phyloP scores from a whole-genome alignment of 148 eudicot genomes.

The Cornus suecica region DNA sequence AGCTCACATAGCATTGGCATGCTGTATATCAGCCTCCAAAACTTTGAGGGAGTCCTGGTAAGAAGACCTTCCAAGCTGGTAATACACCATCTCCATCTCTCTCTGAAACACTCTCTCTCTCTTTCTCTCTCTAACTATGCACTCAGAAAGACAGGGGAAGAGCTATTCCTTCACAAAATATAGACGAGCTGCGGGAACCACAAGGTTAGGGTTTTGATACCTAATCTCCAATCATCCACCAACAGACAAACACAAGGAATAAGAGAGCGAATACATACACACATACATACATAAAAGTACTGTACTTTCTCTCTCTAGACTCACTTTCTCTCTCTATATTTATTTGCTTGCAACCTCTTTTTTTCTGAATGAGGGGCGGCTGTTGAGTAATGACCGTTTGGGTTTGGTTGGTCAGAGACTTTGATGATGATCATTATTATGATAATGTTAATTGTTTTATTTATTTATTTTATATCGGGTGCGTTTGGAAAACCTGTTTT shows the following conservation, averaged over 20 bases:
- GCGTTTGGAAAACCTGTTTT: too few species aligned
- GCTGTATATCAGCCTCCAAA: constrained; percentile 67
- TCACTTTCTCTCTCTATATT: neutral
- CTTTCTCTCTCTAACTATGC: neutral
- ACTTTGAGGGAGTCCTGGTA: constrained; percentile 51
- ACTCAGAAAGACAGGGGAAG: neutral
- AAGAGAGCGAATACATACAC: neutral
- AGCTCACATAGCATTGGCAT: constrained; percentile 71
- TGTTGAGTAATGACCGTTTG: neutral
- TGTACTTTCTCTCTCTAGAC: neutral
- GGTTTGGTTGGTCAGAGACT: neutral
- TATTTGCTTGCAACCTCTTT: neutral
- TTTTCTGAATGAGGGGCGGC: neutral
- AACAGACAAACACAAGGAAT: neutral
- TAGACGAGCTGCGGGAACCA: neutral
- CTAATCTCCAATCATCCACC: neutral
- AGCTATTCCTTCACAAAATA: neutral
- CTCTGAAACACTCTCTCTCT: neutral
- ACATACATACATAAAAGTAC: neutral
- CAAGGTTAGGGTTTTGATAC: neutral
- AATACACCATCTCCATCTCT: constrained; percentile 51
- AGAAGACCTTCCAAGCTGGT: constrained; percentile 50
- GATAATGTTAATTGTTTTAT: too few species aligned
- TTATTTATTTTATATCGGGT: too few species aligned
- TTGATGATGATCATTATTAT: too few species aligned